These are phyloP conservation scores for Plasmodium inui DNA, from an alignment of 169 alveolate species.

Conservation along the genomic window DNA sequence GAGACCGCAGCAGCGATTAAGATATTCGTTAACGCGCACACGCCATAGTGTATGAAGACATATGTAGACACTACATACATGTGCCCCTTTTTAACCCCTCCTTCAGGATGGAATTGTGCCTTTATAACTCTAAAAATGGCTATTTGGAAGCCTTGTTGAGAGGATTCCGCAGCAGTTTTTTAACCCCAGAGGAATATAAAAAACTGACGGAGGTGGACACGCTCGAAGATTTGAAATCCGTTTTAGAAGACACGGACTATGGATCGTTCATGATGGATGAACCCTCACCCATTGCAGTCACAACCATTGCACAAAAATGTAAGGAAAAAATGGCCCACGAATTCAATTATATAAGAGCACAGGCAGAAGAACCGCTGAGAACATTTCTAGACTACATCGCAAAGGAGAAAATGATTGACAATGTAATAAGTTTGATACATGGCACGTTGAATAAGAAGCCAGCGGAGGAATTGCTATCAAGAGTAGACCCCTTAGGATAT, in stretches of 20 bases:
- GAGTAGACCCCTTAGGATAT: slow-evolving; percentile 98
- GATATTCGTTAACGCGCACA: background rate
- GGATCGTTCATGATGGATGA: slow-evolving; percentile 95
- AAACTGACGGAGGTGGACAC: slow-evolving; percentile 89
- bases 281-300: slow-evolving; percentile 92
- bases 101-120: slow-evolving; percentile 91
- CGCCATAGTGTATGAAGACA: background rate
- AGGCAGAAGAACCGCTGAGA: slow-evolving; percentile 91
- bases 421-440: slow-evolving; percentile 97
- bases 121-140: slow-evolving; percentile 96
- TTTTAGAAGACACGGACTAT: slow-evolving; percentile 98
- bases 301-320: slow-evolving; percentile 92
- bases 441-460: slow-evolving; percentile 95
- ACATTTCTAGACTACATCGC: slow-evolving; percentile 90
- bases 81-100: background rate
- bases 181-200: slow-evolving; percentile 95
- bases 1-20: background rate
- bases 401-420: slow-evolving; percentile 98
- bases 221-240: slow-evolving; percentile 92
- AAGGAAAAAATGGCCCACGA: slow-evolving; percentile 97
- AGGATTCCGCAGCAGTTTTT: slow-evolving; percentile 96
- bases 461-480: slow-evolving; percentile 92
- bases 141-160: slow-evolving; percentile 97
- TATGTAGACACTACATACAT: background rate
- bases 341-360: slow-evolving; percentile 91